phyloP scores from a whole-genome alignment of 306 rosid genomes.

The Purshia tridentata region DNA sequence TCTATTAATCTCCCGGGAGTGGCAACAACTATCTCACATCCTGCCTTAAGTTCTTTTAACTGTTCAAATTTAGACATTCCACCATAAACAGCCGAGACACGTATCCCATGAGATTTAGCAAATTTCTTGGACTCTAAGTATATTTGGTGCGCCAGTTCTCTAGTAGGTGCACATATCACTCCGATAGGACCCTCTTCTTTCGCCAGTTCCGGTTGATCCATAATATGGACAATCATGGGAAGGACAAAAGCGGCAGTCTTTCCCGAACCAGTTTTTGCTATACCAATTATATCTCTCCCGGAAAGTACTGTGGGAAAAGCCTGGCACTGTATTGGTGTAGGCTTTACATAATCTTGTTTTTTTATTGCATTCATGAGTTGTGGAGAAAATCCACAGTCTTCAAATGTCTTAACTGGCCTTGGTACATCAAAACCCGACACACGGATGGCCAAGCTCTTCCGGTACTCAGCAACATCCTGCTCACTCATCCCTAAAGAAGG shows the following conservation, averaged over 20 bases:
- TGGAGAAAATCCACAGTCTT: slow-evolving; percentile 67
- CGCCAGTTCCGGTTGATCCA: slow-evolving; percentile 97
- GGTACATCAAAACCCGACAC: slow-evolving; percentile 91
- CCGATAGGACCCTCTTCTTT: slow-evolving; percentile 99
- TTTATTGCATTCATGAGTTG: slow-evolving; percentile 86
- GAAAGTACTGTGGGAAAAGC: slow-evolving; percentile 88
- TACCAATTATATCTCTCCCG: slow-evolving; percentile 88
- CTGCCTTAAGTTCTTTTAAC: slow-evolving; percentile 95
- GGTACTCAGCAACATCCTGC: slow-evolving; percentile 73
- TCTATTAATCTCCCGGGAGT: slow-evolving; percentile 98
- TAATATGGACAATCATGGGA: slow-evolving; percentile 94
- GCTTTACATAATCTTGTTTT: slow-evolving; percentile 90
- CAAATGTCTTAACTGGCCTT: slow-evolving; percentile 79
- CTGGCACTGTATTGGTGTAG: slow-evolving; percentile 89
- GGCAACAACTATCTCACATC: slow-evolving; percentile 93
- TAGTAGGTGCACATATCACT: slow-evolving; percentile 95
- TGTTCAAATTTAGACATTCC: slow-evolving; percentile 99
- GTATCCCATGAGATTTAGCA: slow-evolving; percentile 71
- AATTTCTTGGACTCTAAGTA: slow-evolving; percentile 83
- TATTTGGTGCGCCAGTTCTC: slow-evolving; percentile 96
- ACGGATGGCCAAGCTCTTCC: slow-evolving; percentile 89
- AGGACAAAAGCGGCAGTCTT: slow-evolving; percentile 98
- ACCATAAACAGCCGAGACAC: slow-evolving; percentile 91
- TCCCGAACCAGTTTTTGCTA: slow-evolving; percentile 98
- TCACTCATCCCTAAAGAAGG: slow-evolving; percentile 71